These are phyloP conservation scores for Cardamine chenopodiifolia DNA, from an alignment of 345 rosid species.

Conservation along the genomic window DNA sequence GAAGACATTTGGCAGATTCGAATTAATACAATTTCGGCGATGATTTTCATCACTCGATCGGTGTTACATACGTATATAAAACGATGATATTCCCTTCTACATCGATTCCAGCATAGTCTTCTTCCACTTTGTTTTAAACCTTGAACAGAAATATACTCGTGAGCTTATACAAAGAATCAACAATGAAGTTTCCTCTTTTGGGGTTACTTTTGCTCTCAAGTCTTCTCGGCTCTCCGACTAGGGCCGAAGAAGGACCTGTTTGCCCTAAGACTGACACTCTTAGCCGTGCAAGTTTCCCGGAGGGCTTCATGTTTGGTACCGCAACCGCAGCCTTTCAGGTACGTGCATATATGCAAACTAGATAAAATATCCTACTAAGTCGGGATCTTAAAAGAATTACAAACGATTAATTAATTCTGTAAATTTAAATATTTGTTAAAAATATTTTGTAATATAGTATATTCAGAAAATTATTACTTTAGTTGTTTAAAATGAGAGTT, in stretches of 20 bases:
- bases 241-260: slow-evolving; percentile 36
- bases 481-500: too few species aligned
- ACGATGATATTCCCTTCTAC: not conserved
- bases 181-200: slow-evolving; percentile 26
- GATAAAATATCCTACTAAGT: too few species aligned
- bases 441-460: too few species aligned
- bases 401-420: too few species aligned
- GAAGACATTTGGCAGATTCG: not conserved
- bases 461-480: too few species aligned
- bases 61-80: not conserved
- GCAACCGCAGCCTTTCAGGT: slow-evolving; percentile 49
- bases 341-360: too few species aligned
- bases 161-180: not conserved
- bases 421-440: too few species aligned
- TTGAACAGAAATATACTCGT: slow-evolving; percentile 12
- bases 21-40: too few species aligned
- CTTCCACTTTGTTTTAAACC: not conserved
- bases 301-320: slow-evolving; percentile 46
- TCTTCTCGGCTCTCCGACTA: slow-evolving; percentile 20
- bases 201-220: slow-evolving; percentile 30
- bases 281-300: slow-evolving; percentile 44
- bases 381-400: too few species aligned
- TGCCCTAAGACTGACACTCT: slow-evolving; percentile 40
- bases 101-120: slow-evolving; percentile 1
- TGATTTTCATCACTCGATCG: too few species aligned